Evolutionary conservation across 2,329 filamentous ascomycete species (phyloP), one percentile per base, ranked within the genome.

Genomic region (Calonectria hongkongensis): DNA sequence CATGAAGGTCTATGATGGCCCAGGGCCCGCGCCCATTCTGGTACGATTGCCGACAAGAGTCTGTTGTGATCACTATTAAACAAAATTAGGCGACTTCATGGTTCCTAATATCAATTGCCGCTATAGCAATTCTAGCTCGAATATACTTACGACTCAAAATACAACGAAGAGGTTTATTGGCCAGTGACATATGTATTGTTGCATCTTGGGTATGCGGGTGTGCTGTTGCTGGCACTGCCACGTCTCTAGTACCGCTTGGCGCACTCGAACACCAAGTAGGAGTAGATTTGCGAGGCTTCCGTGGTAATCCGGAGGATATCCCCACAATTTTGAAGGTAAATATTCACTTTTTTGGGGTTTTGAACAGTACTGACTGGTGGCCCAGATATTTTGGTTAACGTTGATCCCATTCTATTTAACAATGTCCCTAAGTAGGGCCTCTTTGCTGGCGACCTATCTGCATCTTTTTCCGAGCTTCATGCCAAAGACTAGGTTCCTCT

Each of bases 91-190:
- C 33, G 4, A 30, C 30, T 9, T 30, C 28, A 18, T 56, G 51
- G 51, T 16, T 36, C 21, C 30, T 56, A 10, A 10, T 56, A 21
- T 18, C 51, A n/a, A 33, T 56, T n/a, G 51, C 51, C 10, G 10
- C 51, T 9, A n/a, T 21, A 1, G 18, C 33, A 9, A 56, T 56
- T 15, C 28, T 56, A 1, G 51, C 51, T 15, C 51, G 51, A 12
- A n/a, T 56, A 56, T 56, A 56, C 36, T 21, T 56, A 15, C 51
- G 51, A 7, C 28, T 56, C 7, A 36, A 13, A 18, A 56, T 56
- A 21, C 51, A 56, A 18, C 12, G 18, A 21, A 36, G 51, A 18
- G 27, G 51, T 7, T 18, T 56, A 7, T 10, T 56, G 10, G 18
- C 51, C 2, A 28, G 51, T n/a, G 51, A 56, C 13, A 15, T 56